phyloP scores from a whole-genome alignment of 169 alveolate species.

The Cryptosporidium sp. region DNA sequence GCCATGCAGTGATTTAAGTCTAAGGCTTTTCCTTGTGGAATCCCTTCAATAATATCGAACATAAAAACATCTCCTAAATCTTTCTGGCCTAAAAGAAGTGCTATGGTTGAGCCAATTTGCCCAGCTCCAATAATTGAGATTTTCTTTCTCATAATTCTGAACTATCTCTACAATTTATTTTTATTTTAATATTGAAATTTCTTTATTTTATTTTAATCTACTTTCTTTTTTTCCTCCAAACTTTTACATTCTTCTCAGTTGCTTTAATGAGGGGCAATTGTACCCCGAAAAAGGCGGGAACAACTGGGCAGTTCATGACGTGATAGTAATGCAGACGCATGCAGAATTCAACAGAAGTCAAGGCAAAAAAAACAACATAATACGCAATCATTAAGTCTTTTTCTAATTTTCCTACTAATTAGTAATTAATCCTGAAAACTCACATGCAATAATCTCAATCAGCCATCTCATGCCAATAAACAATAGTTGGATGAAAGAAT shows the following conservation, averaged over 20 bases:
- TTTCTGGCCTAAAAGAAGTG: constrained; percentile 83
- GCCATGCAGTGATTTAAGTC: constrained; percentile 84
- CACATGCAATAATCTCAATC: constrained; percentile 49
- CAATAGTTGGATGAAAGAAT: background rate
- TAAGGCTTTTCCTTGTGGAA: constrained; percentile 87
- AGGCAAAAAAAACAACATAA: background rate
- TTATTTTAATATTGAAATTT: background rate
- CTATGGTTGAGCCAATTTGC: constrained; percentile 87
- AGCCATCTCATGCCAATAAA: constrained; percentile 2
- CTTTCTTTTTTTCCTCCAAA: background rate
- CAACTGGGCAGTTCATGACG: background rate
- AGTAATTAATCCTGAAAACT: constrained; percentile 9
- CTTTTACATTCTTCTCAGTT: background rate
- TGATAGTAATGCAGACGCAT: background rate
- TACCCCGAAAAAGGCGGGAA: background rate
- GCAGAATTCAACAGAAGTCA: background rate
- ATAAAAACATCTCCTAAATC: constrained; percentile 85
- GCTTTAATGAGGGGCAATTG: background rate
- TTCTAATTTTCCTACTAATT: background rate
- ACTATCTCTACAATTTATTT: background rate
- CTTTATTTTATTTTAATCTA: background rate
- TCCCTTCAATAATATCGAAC: constrained; percentile 85
- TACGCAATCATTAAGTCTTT: background rate
- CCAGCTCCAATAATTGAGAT: constrained; percentile 87
- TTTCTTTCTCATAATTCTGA: constrained; percentile 71